These are phyloP conservation scores for Aureobasidium sp. DNA, from an alignment of 2,329 filamentous ascomycete genomes.

Conservation along the genomic window DNA sequence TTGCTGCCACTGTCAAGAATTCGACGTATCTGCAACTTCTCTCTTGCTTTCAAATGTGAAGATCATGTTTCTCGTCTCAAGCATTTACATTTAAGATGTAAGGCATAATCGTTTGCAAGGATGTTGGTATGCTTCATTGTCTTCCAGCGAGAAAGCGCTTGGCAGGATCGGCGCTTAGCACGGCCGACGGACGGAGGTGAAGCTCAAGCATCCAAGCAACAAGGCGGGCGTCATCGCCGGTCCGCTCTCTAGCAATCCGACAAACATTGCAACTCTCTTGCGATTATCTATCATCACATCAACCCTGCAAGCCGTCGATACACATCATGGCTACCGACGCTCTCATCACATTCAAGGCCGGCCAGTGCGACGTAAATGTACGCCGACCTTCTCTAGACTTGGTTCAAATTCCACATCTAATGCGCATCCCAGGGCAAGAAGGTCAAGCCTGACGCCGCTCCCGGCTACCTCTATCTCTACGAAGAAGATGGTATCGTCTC, in stretches of 20 bases:
- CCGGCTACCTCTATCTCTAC: constrained; percentile 89
- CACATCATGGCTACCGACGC: constrained; percentile 71
- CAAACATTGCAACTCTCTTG: neutral
- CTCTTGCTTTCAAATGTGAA: neutral
- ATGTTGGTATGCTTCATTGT: neutral
- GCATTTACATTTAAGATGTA: neutral
- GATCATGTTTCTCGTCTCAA: neutral
- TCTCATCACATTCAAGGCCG: constrained; percentile 94
- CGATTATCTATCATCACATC: neutral
- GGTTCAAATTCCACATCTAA: neutral
- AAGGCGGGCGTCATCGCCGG: constrained; percentile 1
- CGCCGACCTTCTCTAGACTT: constrained; percentile 29
- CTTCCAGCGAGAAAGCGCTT: neutral
- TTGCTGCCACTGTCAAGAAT: neutral
- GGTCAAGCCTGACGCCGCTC: constrained; percentile 64
- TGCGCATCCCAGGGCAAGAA: constrained; percentile 45
- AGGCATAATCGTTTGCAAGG: neutral
- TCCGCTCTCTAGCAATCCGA: neutral
- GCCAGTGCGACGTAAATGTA: constrained; percentile 79
- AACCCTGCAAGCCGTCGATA: neutral
- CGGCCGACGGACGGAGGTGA: neutral
- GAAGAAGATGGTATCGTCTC: constrained; percentile 67
- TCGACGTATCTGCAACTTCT: neutral
- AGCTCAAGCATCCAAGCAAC: neutral
- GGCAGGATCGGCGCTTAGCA: constrained; percentile 1